Evolutionary conservation across 371 early-diverging fungal genomes (phyloP), one percentile per base, ranked within the genome.

Genomic region (Mucor mucedo): DNA sequence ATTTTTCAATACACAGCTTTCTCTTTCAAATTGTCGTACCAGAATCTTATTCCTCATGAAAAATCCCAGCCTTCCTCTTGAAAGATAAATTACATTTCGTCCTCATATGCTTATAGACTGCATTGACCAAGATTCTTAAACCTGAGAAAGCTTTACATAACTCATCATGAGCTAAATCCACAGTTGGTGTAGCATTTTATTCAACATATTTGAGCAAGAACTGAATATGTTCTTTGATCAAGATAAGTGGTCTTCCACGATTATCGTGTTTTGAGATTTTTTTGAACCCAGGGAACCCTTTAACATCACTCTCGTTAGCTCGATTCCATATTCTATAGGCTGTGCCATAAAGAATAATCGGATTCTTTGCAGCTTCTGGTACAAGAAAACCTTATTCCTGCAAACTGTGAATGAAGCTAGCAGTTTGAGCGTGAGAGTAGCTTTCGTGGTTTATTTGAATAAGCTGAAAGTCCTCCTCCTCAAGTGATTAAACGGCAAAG

Each of bases 351-450:
- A 8, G 35, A 35, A 35, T 35, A 35, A 4, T 35, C 1, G 35
- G 1, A 0, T 35, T 35, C 35, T 35, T 35, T 8, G 35, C 35
- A 35, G 35, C 35, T 35, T 63, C 41, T 41, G 55, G 54, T 47
- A 45, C 47, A 62, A 62, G 62, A 48, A 21, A 63, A 32, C 52
- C 52, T 32, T 63, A 57, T 57, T 56, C 57, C 57, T 63, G 57
- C 50, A 63, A 63, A 57, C 49, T 63, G 52, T 56, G 52, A 63
- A 63, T 52, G 52, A 63, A 63, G 41, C 57, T 49, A 63, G 21
- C 48, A 55, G 56, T 64, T 52, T 58, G 57, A 50, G 57, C 56
- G 56, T 63, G 63, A 50, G 56, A 55, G 50, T 55, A 63, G 50
- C 63, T 63, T 63, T 63, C 57, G 32, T 40, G 47, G 33, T 30